Conservation (phyloP, 2,329 filamentous ascomycete genomes). For the Ophiostoma montium region DNA sequence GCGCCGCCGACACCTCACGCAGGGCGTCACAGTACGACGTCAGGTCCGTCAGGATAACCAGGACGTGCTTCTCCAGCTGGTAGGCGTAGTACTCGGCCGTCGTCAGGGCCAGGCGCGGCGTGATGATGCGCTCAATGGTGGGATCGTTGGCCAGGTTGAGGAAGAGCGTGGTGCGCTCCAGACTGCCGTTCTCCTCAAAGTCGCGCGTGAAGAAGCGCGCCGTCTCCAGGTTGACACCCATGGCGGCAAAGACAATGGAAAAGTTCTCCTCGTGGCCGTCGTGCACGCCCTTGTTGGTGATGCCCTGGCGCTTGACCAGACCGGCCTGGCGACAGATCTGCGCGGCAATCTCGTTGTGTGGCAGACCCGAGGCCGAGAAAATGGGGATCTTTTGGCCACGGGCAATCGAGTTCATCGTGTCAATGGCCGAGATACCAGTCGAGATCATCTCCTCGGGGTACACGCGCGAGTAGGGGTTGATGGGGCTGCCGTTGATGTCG, state of each 20-base stretch:
- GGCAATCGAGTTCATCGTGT: conserved; percentile 96
- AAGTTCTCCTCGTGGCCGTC: conserved; percentile 98
- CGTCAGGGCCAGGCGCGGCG: conserved; percentile 90
- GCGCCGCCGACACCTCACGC: conserved; percentile 92
- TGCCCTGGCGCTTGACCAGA: conserved; percentile 64
- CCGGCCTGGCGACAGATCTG: conserved; percentile 97
- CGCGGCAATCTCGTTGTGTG: conserved; percentile 98
- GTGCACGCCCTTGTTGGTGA: conserved; percentile 85
- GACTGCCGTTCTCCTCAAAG: conserved; percentile 97
- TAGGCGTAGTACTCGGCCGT: conserved; percentile 99
- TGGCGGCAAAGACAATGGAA: conserved; percentile 97
- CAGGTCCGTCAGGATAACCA: conserved; percentile 96
- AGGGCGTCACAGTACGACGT: conserved; percentile 97
- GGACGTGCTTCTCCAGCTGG: conserved; percentile 98
- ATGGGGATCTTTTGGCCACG: conserved; percentile 99
- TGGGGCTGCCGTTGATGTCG: conserved; percentile 97
- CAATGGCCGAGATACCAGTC: conserved; percentile 96
- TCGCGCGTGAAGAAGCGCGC: conserved; percentile 96
- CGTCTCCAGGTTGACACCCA: conserved; percentile 99
- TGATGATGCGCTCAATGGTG: conserved; percentile 99
- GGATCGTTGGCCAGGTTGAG: conserved; percentile 98
- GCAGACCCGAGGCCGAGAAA: conserved; percentile 94
- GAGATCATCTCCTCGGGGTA: conserved; percentile 99
- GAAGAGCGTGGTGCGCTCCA: conserved; percentile 96
- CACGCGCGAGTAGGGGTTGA: conserved; percentile 94